Conservation (phyloP, 2,329 filamentous ascomycete species). For the Chaetomium olivaceum region DNA sequence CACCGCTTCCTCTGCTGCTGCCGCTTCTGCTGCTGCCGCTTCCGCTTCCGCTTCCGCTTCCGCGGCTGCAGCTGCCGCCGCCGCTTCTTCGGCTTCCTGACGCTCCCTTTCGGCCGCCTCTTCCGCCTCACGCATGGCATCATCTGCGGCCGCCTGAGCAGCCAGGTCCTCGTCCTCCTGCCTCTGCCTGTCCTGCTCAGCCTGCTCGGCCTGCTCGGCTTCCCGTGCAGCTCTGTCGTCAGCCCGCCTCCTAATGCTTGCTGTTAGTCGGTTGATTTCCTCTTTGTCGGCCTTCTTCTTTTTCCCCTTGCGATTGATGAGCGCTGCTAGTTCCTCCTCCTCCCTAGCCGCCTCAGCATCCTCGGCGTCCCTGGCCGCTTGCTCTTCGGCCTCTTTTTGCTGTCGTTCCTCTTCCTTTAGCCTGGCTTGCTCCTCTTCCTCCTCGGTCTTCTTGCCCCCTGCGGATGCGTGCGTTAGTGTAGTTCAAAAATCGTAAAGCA, state of each 20-base stretch:
- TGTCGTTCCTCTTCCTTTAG: conserved; percentile 38
- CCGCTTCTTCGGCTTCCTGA: conserved; percentile 32
- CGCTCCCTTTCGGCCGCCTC: conserved; percentile 19
- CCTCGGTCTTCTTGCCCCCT: conserved; percentile 38
- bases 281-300: conserved; percentile 52
- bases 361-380: conserved; percentile 31
- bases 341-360: conserved; percentile 27
- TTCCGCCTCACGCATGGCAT: conserved; percentile 6
- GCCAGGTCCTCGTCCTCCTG: conserved; percentile 11
- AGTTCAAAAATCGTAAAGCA: not conserved
- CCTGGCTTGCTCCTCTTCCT: conserved; percentile 40
- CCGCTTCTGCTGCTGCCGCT: conserved; percentile 36
- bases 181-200: conserved; percentile 1
- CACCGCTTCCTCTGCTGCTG: conserved; percentile 18
- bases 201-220: conserved; percentile 32
- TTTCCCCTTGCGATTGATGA: conserved; percentile 57
- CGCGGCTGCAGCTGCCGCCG: conserved; percentile 24
- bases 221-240: conserved; percentile 35
- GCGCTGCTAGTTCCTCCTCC: conserved; percentile 43
- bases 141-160: conserved; percentile 33
- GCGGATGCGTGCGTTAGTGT: not conserved
- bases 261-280: conserved; percentile 43
- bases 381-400: conserved; percentile 24
- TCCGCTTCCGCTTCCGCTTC: conserved; percentile 32
- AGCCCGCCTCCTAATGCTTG: conserved; percentile 40